phyloP scores from a whole-genome alignment of 495 filamentous ascomycete species.

The Geoglossum glabrum region DNA sequence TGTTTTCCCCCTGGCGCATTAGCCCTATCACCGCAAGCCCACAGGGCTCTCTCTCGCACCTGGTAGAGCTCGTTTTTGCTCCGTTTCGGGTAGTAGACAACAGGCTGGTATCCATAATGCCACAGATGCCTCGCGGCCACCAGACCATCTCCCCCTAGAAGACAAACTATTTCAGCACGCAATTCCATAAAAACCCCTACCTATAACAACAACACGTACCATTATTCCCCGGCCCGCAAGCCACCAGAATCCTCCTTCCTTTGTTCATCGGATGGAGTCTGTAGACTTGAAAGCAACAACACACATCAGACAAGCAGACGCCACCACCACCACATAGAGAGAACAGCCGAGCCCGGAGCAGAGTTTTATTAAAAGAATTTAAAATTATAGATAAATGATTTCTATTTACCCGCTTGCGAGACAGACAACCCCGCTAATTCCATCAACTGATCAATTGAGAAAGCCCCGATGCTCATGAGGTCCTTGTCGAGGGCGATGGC shows the following conservation, averaged over 20 bases:
- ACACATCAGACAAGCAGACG: too few species aligned
- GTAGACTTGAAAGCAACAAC: too few species aligned
- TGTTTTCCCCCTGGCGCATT: too few species aligned
- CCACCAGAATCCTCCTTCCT: slow-evolving; percentile 60
- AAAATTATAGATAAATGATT: too few species aligned
- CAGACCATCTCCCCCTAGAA: slow-evolving; percentile 78
- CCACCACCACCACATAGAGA: too few species aligned
- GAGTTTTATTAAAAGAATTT: too few species aligned
- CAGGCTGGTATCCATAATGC: slow-evolving; percentile 81
- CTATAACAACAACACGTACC: slow-evolving; percentile 30
- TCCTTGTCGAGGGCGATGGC: slow-evolving; percentile 80
- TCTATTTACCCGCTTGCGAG: slow-evolving; percentile 68
- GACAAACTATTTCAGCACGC: too few species aligned
- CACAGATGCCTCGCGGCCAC: slow-evolving; percentile 88
- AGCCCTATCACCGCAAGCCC: too few species aligned
- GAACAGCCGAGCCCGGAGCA: too few species aligned
- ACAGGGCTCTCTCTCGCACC: too few species aligned
- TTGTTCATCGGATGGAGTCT: slow-evolving; percentile 55
- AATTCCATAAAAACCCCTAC: too few species aligned
- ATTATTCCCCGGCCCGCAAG: slow-evolving; percentile 89
- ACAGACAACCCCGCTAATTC: slow-evolving; percentile 87
- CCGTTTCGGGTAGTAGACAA: slow-evolving; percentile 82
- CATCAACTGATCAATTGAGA: slow-evolving; percentile 93
- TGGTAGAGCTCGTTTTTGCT: slow-evolving; percentile 78
- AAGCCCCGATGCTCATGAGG: slow-evolving; percentile 81